These are phyloP conservation scores for Plectosphaerella sp. DNA, from an alignment of 2,329 filamentous ascomycete species.

Conservation along the genomic window DNA sequence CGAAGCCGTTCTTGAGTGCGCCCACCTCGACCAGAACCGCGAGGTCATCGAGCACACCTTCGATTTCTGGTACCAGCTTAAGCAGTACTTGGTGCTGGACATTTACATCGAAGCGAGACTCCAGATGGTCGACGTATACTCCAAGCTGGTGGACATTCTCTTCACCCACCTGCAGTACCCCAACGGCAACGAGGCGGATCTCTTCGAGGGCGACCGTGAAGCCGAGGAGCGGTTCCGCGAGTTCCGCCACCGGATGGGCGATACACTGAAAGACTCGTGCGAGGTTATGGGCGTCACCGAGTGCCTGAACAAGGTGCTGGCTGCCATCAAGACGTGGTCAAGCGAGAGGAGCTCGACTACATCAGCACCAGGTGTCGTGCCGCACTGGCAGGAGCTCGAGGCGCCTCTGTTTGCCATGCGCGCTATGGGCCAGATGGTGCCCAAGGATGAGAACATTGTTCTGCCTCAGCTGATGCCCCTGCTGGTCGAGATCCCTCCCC, in stretches of 20 bases:
- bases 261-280: conserved; percentile 94
- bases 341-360: conserved; percentile 68
- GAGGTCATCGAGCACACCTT: conserved; percentile 95
- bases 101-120: conserved; percentile 80
- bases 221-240: conserved; percentile 95
- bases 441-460: conserved; percentile 80
- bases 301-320: conserved; percentile 83
- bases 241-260: conserved; percentile 95
- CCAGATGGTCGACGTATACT: conserved; percentile 75
- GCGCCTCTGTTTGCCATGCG: conserved; percentile 93
- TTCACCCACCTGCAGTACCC: conserved; percentile 88
- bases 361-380: conserved; percentile 50
- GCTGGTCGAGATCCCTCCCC: conserved; percentile 87
- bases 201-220: conserved; percentile 94
- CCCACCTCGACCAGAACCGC: conserved; percentile 77
- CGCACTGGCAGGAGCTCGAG: conserved; percentile 94
- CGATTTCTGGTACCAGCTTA: conserved; percentile 96
- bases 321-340: conserved; percentile 85
- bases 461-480: conserved; percentile 89
- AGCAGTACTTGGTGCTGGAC: conserved; percentile 90
- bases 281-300: conserved; percentile 92
- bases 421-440: conserved; percentile 95
- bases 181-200: conserved; percentile 67
- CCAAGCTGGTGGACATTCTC: conserved; percentile 87
- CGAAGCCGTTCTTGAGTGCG: conserved; percentile 88